Conservation (phyloP, 495 filamentous ascomycete species). For the Penicillium samsonianum region DNA sequence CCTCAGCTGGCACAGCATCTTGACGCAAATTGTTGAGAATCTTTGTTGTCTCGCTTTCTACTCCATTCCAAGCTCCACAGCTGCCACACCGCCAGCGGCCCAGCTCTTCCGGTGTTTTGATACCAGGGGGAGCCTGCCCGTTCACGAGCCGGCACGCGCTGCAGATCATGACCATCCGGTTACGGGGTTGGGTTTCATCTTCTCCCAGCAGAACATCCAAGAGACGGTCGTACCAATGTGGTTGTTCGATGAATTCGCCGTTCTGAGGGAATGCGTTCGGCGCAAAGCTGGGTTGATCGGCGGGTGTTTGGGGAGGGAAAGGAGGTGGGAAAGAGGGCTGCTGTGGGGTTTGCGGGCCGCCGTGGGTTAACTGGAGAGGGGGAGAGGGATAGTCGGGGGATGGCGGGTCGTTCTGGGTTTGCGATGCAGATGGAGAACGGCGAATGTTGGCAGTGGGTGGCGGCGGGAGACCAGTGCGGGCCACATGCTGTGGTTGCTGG, state of each 20-base stretch:
- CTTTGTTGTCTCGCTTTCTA: constrained; percentile 70
- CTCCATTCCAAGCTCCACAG: constrained; percentile 83
- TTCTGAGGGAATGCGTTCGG: constrained; percentile 59
- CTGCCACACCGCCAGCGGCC: constrained; percentile 87
- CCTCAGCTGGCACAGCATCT: constrained; percentile 15
- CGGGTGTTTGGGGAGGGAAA: constrained; percentile 14
- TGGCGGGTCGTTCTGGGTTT: constrained; percentile 19
- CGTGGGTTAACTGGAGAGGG: background rate
- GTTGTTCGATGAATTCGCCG: constrained; percentile 48
- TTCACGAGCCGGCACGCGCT: constrained; percentile 83
- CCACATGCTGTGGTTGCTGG: constrained; percentile 27
- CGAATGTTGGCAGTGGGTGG: constrained; percentile 87
- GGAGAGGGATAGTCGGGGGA: constrained; percentile 31
- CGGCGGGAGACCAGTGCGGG: constrained; percentile 64
- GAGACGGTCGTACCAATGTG: constrained; percentile 92
- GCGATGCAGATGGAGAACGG: constrained; percentile 26
- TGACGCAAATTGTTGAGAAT: constrained; percentile 48
- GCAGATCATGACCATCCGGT: constrained; percentile 89
- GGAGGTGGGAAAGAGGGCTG: constrained; percentile 22
- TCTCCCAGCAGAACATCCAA: constrained; percentile 91
- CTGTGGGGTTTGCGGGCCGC: constrained; percentile 6
- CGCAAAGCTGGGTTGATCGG: constrained; percentile 55
- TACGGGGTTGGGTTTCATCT: constrained; percentile 90
- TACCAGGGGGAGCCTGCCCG: constrained; percentile 90
- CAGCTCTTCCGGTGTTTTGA: constrained; percentile 72